A percentile compares a stretch with the other conserved stretches of the same genome.
These are phyloP conservation scores for Populus pruinosa DNA, from an alignment of 345 rosid species.

Conservation along the genomic window DNA sequence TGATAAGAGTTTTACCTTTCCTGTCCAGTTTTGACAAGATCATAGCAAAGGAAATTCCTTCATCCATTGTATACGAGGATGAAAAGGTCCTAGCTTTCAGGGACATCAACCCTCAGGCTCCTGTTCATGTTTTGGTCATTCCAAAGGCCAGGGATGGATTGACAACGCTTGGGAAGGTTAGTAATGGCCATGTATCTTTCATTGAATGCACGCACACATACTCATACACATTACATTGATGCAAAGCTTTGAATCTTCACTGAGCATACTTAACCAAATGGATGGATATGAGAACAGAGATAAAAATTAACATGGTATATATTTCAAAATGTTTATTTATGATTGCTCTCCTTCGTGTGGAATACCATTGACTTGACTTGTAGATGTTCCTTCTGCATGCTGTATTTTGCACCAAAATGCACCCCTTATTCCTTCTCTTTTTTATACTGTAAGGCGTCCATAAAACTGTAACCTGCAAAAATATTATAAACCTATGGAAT, in stretches of 20 bases:
- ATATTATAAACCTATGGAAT: too few species aligned
- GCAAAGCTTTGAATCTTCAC: not conserved
- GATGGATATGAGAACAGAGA: too few species aligned
- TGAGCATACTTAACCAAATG: too few species aligned
- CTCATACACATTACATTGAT: not conserved
- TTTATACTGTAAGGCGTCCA: too few species aligned
- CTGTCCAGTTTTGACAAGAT: constrained; percentile 78
- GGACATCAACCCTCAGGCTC: constrained; percentile 34
- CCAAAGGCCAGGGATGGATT: constrained; percentile 34
- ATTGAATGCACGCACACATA: not conserved
- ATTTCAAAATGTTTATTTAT: not conserved
- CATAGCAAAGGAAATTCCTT: constrained; percentile 79
- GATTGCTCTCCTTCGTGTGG: not conserved
- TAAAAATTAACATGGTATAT: not conserved
- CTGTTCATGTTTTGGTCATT: constrained; percentile 33
- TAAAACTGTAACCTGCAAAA: too few species aligned
- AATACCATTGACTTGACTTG: not conserved
- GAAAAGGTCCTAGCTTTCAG: constrained; percentile 40
- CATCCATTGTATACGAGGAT: constrained; percentile 86
- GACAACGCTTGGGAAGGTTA: constrained; percentile 28
- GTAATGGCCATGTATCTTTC: not conserved
- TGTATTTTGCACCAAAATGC: not conserved
- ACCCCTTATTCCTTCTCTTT: too few species aligned
- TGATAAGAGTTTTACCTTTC: not conserved
- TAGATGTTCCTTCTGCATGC: not conserved